These are phyloP conservation scores for Lachancea sp. DNA, from an alignment of 805 yeast genomes.

Conservation along the genomic window DNA sequence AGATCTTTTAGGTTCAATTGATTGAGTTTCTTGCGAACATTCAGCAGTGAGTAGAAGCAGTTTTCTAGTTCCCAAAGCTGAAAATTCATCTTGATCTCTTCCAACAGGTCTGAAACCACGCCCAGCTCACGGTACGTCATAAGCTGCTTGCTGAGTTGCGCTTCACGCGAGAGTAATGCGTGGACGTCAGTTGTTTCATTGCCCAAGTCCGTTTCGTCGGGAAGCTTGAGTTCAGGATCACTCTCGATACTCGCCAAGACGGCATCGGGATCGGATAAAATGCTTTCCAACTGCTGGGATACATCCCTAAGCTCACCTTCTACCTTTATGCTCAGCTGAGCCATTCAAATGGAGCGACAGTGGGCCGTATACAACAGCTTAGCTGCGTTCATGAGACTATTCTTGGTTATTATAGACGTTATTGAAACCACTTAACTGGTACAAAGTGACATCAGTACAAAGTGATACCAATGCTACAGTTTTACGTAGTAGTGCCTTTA, in stretches of 20 bases:
- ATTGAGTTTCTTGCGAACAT: conserved; percentile 21
- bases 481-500: too few species aligned
- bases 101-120: conserved; percentile 18
- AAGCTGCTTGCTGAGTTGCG: conserved; percentile 17
- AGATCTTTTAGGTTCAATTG: conserved; percentile 14
- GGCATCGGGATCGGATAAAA: conserved; percentile 11
- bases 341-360: not conserved
- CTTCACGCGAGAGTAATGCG: conserved; percentile 16
- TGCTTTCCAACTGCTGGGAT: conserved; percentile 1
- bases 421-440: too few species aligned
- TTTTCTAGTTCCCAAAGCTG: conserved; percentile 28
- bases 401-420: too few species aligned
- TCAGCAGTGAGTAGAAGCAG: conserved; percentile 28
- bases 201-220: not conserved
- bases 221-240: conserved; percentile 20
- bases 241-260: conserved; percentile 12
- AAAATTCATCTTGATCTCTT: conserved; percentile 28
- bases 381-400: too few species aligned
- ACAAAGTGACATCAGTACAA: not conserved
- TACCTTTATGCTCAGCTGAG: not conserved
- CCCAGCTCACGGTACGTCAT: conserved; percentile 19
- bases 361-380: too few species aligned
- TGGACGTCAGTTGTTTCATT: conserved; percentile 1
- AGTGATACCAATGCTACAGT: too few species aligned
- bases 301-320: conserved; percentile 1